A percentile compares a stretch with the other conserved stretches of the same genome.
Conservation (phyloP, 345 rosid genomes). For the Dimocarpus longan region DNA sequence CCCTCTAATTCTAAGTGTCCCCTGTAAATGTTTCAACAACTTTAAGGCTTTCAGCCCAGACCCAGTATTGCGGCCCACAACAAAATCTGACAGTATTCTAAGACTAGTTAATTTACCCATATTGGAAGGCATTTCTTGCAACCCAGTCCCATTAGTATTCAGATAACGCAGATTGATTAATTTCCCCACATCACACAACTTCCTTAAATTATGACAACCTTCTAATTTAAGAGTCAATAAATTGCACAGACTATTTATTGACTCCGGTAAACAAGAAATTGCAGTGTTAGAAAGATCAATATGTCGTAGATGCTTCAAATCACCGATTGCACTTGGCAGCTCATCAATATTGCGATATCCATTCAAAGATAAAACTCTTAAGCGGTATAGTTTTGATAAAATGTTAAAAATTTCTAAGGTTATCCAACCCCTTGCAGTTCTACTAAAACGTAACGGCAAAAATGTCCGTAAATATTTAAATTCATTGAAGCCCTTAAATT, state of each 20-base stretch:
- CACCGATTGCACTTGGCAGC: no score
- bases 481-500: neutral
- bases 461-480: constrained; percentile 4
- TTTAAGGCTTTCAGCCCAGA: constrained; percentile 14
- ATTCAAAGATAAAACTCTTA: no score
- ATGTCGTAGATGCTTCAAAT: neutral
- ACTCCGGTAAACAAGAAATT: constrained; percentile 11
- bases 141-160: neutral
- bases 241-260: neutral
- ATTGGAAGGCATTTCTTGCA: constrained; percentile 8
- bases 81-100: neutral
- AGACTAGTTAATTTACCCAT: constrained; percentile 1
- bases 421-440: neutral
- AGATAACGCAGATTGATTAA: constrained; percentile 16
- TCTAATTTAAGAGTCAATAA: neutral
- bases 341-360: no score
- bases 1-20: neutral
- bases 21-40: neutral
- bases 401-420: neutral
- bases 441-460: neutral
- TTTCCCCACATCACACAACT: constrained; percentile 16
- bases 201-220: neutral
- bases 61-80: constrained; percentile 14
- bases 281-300: neutral
- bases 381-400: neutral